A percentile compares a stretch with the other conserved stretches of the same genome.
Evolutionary conservation across 78 protist genomes (phyloP).

Genomic region (Cavenderia fasciculata): DNA sequence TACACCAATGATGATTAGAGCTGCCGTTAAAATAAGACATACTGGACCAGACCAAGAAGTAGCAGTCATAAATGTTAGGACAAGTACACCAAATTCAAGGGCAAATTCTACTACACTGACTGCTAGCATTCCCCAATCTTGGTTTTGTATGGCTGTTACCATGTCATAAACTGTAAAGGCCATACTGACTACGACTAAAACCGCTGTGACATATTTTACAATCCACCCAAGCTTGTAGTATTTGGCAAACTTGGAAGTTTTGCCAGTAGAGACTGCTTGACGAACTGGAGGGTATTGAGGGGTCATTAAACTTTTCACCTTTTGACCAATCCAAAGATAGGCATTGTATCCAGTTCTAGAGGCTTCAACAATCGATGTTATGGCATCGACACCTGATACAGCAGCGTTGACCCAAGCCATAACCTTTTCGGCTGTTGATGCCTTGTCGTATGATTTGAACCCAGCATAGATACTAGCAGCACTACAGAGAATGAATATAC

Average conservation of each 20-base stretch:
- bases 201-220: not conserved
- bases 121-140: constrained; percentile 11
- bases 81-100: not conserved
- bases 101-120: not conserved
- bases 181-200: not conserved
- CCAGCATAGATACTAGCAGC: not conserved
- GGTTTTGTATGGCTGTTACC: not conserved
- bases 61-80: not conserved
- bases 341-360: not conserved
- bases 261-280: not conserved
- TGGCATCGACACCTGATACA: not conserved
- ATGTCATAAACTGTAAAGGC: constrained; percentile 2
- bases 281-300: not conserved
- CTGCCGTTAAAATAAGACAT: not conserved
- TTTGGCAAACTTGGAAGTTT: not conserved
- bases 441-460: not conserved
- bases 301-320: not conserved
- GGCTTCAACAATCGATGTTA: constrained; percentile 1
- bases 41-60: constrained; percentile 8
- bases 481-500: not conserved
- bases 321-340: not conserved
- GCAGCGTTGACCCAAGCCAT: not conserved
- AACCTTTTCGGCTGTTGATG: not conserved
- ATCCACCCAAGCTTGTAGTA: constrained; percentile 7
- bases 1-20: not conserved